Percentiles rank a stretch among this genome's conserved stretches.
phyloP scores from a whole-genome alignment of 352 stramenopile genomes.

The Phytopythium sindhum region DNA sequence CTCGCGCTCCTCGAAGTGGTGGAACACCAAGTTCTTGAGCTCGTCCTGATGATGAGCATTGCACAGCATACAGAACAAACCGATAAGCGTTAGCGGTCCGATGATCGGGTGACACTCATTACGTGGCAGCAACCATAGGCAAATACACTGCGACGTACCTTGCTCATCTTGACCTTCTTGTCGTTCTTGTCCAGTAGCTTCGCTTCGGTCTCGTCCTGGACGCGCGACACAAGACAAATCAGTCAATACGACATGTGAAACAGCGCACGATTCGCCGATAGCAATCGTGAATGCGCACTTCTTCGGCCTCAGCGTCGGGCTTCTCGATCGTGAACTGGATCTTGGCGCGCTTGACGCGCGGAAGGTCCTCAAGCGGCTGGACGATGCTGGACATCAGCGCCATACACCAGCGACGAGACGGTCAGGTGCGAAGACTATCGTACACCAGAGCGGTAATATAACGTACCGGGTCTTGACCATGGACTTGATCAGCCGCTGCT shows the following conservation, averaged over 20 bases:
- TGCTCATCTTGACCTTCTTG: constrained; percentile 91
- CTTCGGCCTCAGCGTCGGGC: constrained; percentile 54
- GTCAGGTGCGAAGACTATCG: too few species aligned
- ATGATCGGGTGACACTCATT: not conserved
- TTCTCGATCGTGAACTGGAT: constrained; percentile 87
- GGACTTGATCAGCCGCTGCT: constrained; percentile 81
- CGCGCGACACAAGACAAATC: not conserved
- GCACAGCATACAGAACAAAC: not conserved
- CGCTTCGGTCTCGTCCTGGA: constrained; percentile 41
- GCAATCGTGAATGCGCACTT: constrained; percentile 20
- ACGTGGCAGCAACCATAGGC: not conserved
- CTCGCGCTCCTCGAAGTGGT: constrained; percentile 85
- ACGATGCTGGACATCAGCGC: constrained; percentile 45
- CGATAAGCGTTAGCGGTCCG: not conserved
- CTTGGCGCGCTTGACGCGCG: constrained; percentile 73
- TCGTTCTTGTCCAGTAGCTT: constrained; percentile 67
- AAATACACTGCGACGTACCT: constrained; percentile 27
- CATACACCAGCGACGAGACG: not conserved
- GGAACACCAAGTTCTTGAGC: constrained; percentile 85
- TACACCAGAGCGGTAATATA: not conserved
- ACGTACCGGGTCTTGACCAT: constrained; percentile 76
- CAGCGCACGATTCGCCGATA: not conserved
- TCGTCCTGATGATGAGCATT: constrained; percentile 47
- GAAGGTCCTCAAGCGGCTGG: constrained; percentile 67
- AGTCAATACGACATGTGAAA: not conserved